Evolutionary conservation across 805 yeast genomes (phyloP).

Genomic region (Suhomyces prunicola): DNA sequence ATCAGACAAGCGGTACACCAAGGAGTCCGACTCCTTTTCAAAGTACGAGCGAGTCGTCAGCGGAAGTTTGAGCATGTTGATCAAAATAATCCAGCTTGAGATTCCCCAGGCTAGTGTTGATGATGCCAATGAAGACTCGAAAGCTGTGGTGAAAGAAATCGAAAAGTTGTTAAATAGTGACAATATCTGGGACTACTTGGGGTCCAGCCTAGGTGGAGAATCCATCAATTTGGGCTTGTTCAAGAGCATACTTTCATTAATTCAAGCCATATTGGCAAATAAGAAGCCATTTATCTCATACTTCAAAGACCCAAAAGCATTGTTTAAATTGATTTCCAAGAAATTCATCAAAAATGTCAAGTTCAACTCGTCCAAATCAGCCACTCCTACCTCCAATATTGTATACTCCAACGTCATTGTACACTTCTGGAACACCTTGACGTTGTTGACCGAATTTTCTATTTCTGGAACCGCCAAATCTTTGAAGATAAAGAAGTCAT

Average conservation of each 20-base stretch:
- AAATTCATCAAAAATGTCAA: conserved; percentile 44
- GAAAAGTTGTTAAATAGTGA: conserved; percentile 15
- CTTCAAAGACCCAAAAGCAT: conserved; percentile 17
- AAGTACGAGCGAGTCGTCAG: conserved; percentile 60
- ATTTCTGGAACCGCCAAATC: conserved; percentile 11
- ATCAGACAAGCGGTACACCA: conserved; percentile 70
- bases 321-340: conserved; percentile 43
- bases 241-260: conserved; percentile 22
- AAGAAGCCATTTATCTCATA: conserved; percentile 11
- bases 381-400: conserved; percentile 27
- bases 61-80: conserved; percentile 49
- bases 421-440: conserved; percentile 48
- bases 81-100: conserved; percentile 14
- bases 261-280: conserved; percentile 12
- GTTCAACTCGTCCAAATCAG: conserved; percentile 19
- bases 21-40: conserved; percentile 60
- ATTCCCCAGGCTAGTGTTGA: not conserved
- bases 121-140: conserved; percentile 5
- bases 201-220: conserved; percentile 18
- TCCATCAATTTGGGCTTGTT: conserved; percentile 31
- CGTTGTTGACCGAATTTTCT: conserved; percentile 33
- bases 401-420: conserved; percentile 46
- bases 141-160: not conserved
- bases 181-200: conserved; percentile 33
- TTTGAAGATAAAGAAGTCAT: conserved; percentile 39